Base-by-base conservation (phyloP, 2,329 filamentous ascomycete species). In the Claviceps capensis region DNA sequence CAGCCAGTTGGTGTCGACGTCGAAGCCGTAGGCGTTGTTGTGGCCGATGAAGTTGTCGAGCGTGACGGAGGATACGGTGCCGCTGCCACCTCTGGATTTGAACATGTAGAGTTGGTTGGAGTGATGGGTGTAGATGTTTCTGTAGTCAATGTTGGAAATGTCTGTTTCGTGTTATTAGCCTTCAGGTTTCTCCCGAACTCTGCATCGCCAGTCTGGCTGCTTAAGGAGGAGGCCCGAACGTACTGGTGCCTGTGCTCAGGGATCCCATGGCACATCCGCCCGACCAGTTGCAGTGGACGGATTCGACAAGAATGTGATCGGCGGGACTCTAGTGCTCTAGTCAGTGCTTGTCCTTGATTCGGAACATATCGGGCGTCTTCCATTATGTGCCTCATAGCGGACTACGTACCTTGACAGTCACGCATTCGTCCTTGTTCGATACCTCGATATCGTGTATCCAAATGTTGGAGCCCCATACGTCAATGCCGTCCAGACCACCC, bases 1-100 rank as follows among this genome's bases (percentile, higher is more conserved):
- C n/a, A 13, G 9, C 37, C 47, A 48, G 37, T 34, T 9, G 9
- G 37, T 30, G 37, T 48, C 47, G 36, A 48, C 1, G 22, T 41
- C 22, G 13, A 48, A 11, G 8, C 34, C 37, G 36, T 48, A 48
- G 3, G 36, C 47, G 36, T 48, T 48, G 47, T 16, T 41, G 37
- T 48, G 47, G 22, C 47, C 47, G 47, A 41, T 17, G 47, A 48
- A 48, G 47, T 48, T 48, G 36, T 48, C 14, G 47, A 40, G 47
- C 6, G 19, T 40, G 19, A 48, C 36, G 36, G 14, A 26, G 14
- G 47, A 26, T 5, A 48, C 47, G 22, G 14, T 48, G 19, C 47
- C 47, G 47, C 47, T 48, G 47, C 47, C 47, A 22, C 47, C 47
- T 19, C 14, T 17, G 14, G 47, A 48, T 22, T 48, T 48, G 47